Conservation (phyloP, 768 basidiomycete species). For the Austroboletus eburneus region DNA sequence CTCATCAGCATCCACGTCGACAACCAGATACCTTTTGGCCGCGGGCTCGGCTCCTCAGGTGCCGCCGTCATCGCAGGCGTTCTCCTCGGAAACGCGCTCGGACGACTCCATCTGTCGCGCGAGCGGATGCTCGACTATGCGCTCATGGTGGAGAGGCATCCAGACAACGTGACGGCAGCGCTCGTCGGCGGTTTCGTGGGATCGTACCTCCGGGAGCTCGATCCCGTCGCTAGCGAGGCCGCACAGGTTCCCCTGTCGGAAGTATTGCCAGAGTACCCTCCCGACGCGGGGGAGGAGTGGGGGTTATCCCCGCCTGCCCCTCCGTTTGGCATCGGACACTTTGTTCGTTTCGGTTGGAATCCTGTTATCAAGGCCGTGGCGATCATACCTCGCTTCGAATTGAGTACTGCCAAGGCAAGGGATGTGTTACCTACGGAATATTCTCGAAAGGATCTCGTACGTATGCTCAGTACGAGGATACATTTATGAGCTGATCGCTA, state of each 20-base stretch:
- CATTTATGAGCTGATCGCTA: neutral
- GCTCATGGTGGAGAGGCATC: conserved; percentile 98
- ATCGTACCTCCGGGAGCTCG: conserved; percentile 89
- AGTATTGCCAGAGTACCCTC: conserved; percentile 93
- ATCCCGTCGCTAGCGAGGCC: conserved; percentile 71
- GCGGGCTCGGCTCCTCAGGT: conserved; percentile 95
- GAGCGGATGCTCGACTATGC: conserved; percentile 90
- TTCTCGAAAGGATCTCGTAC: conserved; percentile 85
- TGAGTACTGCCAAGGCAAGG: conserved; percentile 93
- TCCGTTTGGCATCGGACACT: conserved; percentile 90
- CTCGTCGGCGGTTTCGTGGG: conserved; percentile 97
- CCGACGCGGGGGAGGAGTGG: conserved; percentile 90
- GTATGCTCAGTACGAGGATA: neutral
- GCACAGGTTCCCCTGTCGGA: conserved; percentile 92
- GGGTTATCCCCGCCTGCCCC: conserved; percentile 84
- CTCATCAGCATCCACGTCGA: conserved; percentile 65
- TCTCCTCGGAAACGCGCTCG: conserved; percentile 82
- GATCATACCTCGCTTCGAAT: conserved; percentile 92
- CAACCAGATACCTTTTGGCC: conserved; percentile 97
- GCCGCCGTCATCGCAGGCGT: conserved; percentile 99
- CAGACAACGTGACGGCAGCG: conserved; percentile 98
- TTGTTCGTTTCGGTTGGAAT: conserved; percentile 85
- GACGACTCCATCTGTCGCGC: conserved; percentile 60
- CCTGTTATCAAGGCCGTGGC: conserved; percentile 84
- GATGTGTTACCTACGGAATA: conserved; percentile 83